Percentiles rank a stretch among this genome's conserved stretches.
phyloP scores from a whole-genome alignment of 1,284 basidiomycete genomes.

The Ustanciosporium gigantosporum region DNA sequence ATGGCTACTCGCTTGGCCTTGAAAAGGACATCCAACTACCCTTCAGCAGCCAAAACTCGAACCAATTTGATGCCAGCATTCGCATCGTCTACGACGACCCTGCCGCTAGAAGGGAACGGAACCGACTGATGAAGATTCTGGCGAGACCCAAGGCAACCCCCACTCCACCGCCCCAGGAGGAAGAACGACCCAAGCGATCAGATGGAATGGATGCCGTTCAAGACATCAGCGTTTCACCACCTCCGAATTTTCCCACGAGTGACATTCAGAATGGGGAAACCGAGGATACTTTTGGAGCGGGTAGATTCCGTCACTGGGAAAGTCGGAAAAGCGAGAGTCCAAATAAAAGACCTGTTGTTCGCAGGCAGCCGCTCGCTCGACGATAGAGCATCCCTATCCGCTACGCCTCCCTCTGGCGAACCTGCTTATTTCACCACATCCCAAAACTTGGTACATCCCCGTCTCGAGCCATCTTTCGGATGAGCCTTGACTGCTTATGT shows the following conservation, averaged over 20 bases:
- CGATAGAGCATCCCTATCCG: constrained; percentile 1
- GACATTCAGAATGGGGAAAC: too few species aligned
- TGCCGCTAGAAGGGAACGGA: constrained; percentile 29
- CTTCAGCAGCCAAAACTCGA: constrained; percentile 3
- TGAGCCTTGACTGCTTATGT: too few species aligned
- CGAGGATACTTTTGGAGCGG: constrained; percentile 17
- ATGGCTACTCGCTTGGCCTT: constrained; percentile 31
- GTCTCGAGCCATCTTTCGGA: too few species aligned
- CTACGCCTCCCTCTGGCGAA: neutral
- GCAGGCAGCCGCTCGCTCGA: constrained; percentile 29
- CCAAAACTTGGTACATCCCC: too few species aligned
- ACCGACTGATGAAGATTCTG: constrained; percentile 34
- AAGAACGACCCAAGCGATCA: neutral
- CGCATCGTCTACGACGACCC: constrained; percentile 49
- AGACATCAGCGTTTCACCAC: neutral
- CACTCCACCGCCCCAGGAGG: neutral
- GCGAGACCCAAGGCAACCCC: constrained; percentile 10
- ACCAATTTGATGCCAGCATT: constrained; percentile 19
- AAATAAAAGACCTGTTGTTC: constrained; percentile 25
- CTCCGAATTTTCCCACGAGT: too few species aligned
- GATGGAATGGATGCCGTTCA: neutral
- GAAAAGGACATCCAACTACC: constrained; percentile 14
- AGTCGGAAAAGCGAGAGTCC: constrained; percentile 33
- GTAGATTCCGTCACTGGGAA: constrained; percentile 11
- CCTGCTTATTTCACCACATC: too few species aligned